Evolutionary conservation across 169 alveolate species (phyloP), one percentile per base, ranked within the genome.

Genomic region (Condylostoma magnum): DNA sequence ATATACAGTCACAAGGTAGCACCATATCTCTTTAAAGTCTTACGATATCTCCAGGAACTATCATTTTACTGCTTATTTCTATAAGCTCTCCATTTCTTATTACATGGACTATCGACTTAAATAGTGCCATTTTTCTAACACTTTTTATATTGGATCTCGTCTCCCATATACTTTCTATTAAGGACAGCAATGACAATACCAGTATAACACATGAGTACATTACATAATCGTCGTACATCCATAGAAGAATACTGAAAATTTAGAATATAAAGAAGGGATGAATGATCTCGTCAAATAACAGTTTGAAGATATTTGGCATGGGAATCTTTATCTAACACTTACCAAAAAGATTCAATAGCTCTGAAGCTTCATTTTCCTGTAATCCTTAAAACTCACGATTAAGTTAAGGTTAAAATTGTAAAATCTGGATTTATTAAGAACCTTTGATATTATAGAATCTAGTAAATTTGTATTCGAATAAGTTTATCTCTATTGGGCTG

Each of bases 11-110:
- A 65, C 97, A 92, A 8, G 97, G 95, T 80, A 90, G 80, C 4
- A 57, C 22, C 28, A 82, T 76, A 34, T 79, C 86, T 33, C 83
- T 94, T 41, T 82, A 86, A 31, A 92, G 66, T 52, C 83, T 79
- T 18, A 89, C 65, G 22, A 86, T 69, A 65, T 92, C 97, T 5
- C 97, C 97, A 37, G 97, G 97, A 5, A 89, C 94, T 22, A 92
- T 77, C 30, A 83, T 89, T 33, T 69, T 28, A 65, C 83, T 66
- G 6, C 31, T 22, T 20, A 82, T 18, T 36, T 27, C 27, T 18
- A 67, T 53, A 20, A 37, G n/a, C 28, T 38, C 30, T 4, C 73
- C 79, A 53, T 74, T 60, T 30, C 76, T 57, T 27, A 44, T 48
- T 38, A 65, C 77, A 4, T 70, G 53, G 8, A 63, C 58, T 37